Percentiles rank a stretch among this genome's conserved stretches.
Conservation (phyloP, 176 grass and related monocot genomes). For the Bromus sterilis region DNA sequence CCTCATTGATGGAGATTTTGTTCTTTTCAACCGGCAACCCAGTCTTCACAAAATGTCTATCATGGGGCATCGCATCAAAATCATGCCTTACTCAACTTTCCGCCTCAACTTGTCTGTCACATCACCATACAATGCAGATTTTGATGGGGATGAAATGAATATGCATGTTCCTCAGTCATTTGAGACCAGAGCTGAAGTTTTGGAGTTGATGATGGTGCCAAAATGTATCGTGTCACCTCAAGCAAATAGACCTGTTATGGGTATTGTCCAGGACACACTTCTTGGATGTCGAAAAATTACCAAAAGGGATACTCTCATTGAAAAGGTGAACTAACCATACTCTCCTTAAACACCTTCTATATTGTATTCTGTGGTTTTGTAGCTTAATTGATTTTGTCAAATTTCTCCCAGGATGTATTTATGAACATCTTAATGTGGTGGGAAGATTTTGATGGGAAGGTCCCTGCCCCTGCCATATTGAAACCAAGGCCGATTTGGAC, state of each 20-base stretch:
- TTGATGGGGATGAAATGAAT: conserved; percentile 99
- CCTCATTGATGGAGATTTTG: conserved; percentile 89
- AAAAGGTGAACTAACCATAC: conserved; percentile 50
- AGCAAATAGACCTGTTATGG: conserved; percentile 94
- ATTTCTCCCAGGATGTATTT: conserved; percentile 78
- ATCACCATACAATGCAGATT: conserved; percentile 99
- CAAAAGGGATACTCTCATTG: conserved; percentile 91
- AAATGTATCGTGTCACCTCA: conserved; percentile 97
- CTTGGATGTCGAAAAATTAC: conserved; percentile 95
- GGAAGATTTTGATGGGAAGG: conserved; percentile 96
- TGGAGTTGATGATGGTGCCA: conserved; percentile 99
- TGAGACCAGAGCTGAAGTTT: conserved; percentile 89
- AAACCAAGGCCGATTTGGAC: conserved; percentile 97
- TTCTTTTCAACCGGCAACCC: conserved; percentile 93
- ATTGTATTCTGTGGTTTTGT: conserved; percentile 6
- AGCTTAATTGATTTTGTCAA: background rate
- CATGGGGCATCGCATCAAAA: conserved; percentile 98
- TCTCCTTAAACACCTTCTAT: background rate
- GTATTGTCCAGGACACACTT: conserved; percentile 90
- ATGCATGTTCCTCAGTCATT: conserved; percentile 99
- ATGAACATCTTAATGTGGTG: conserved; percentile 99
- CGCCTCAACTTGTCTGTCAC: conserved; percentile 90
- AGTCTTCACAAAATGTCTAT: conserved; percentile 99
- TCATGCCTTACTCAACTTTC: conserved; percentile 98
- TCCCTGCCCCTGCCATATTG: conserved; percentile 87